These are phyloP conservation scores for Fusarium citri DNA, from an alignment of 2,329 filamentous ascomycete genomes.

Conservation along the genomic window DNA sequence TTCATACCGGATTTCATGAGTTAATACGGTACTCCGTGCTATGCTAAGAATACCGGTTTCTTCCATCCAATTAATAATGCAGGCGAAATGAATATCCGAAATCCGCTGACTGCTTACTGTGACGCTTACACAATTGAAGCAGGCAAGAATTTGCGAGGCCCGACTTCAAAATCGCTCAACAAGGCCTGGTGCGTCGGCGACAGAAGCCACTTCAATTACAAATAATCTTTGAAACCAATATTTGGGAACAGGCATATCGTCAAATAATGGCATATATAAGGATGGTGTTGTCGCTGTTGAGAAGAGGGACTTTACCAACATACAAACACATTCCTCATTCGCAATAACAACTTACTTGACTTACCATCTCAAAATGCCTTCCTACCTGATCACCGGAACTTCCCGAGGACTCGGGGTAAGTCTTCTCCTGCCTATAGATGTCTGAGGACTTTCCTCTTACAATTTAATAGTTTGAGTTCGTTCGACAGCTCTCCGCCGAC, in stretches of 20 bases:
- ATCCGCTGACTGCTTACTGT: background rate
- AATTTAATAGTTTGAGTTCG: conserved; percentile 47
- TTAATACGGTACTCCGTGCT: rapidly evolving
- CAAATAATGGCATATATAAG: background rate
- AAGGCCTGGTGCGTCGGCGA: background rate
- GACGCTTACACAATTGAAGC: too few relatives aligned
- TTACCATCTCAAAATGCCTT: conserved; percentile 22
- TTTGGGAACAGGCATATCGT: background rate
- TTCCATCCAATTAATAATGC: background rate
- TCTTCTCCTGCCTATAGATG: rapidly evolving
- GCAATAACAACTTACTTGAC: background rate
- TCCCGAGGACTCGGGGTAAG: conserved; percentile 38
- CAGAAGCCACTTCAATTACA: conserved; percentile 4
- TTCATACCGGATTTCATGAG: too few relatives aligned
- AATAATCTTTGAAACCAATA: background rate
- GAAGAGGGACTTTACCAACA: rapidly evolving
- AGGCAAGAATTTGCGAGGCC: conserved; percentile 25
- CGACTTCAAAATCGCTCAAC: background rate
- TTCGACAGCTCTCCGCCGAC: conserved; percentile 57
- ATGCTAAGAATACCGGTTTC: background rate
- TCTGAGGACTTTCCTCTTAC: rapidly evolving
- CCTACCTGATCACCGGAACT: conserved; percentile 34
- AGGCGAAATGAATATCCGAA: too few relatives aligned
- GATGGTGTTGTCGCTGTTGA: rapidly evolving
- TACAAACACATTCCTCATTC: background rate